These are phyloP conservation scores for Talaromyces verruculosus DNA, from an alignment of 2,329 filamentous ascomycete genomes.

Conservation along the genomic window DNA sequence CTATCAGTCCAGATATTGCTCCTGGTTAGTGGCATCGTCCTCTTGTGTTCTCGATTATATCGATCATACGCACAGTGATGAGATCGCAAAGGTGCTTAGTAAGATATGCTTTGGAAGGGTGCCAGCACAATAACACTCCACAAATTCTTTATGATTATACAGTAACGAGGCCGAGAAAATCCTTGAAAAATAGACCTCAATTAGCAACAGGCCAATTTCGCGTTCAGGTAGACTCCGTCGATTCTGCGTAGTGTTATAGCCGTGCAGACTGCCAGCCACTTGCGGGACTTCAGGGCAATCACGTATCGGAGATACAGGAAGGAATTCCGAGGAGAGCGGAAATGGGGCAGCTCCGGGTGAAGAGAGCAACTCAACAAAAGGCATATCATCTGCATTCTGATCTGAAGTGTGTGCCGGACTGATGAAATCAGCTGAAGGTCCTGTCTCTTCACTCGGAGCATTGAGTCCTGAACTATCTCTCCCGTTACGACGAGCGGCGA, in stretches of 20 bases:
- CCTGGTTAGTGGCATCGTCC: background rate
- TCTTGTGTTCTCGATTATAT: background rate
- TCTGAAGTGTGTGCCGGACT: background rate
- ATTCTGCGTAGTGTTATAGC: background rate
- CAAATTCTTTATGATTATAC: conserved; percentile 10
- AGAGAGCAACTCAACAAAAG: background rate
- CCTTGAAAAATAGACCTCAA: conserved; percentile 14
- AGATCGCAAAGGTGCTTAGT: conserved; percentile 14
- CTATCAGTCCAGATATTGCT: background rate
- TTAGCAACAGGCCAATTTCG: conserved; percentile 11
- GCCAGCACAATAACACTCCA: conserved; percentile 11
- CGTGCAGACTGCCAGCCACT: background rate
- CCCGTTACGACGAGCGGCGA: conserved; percentile 4
- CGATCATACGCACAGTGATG: conserved; percentile 12
- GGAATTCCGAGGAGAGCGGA: background rate
- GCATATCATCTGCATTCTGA: background rate
- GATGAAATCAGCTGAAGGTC: background rate
- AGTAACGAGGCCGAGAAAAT: conserved; percentile 11
- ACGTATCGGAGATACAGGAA: background rate
- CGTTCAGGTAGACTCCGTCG: conserved; percentile 8
- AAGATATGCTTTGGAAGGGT: conserved; percentile 7
- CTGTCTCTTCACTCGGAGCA: background rate
- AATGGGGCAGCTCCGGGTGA: background rate
- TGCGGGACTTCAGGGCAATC: background rate
- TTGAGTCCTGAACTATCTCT: background rate